Evolutionary conservation across 768 basidiomycete genomes (phyloP), one percentile per base, ranked within the genome.

Genomic region (Lentinula aciculospora): DNA sequence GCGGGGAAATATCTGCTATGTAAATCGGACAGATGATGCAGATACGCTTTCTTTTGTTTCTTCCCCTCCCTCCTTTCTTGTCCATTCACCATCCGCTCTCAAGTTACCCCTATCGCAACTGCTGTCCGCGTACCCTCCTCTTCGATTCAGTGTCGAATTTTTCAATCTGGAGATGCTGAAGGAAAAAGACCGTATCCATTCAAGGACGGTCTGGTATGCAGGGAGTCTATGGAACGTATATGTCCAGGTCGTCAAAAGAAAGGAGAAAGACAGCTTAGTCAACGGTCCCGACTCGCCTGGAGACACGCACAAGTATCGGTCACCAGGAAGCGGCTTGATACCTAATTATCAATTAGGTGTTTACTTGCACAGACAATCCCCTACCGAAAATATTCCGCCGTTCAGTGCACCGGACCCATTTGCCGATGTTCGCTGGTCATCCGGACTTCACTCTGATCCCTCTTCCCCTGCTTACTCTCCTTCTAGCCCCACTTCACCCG

Each of bases 221-320:
- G 94, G 94, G 8, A 92, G 83, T 64, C 74, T 91, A 65, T 94
- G 86, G 76, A 93, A 93, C 61, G 84, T 93, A 1, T 96, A 95
- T 65, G 86, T 94, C 42, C 93, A 96, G 68, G 79, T 94, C 45
- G 86, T 93, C 50, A 82, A 85, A 62, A 92, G 90, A 81, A 95
- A 95, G 68, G 77, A 76, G 25, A 57, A 58, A 21, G 70, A 69
- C 46, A 69, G 67, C 49, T 25, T 50, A 6, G 61, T 28, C 29
- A 23, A 23, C 17, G 15, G 7, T 46, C 21, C 21, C 4, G 47
- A 48, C 17, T n/a, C 13, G 10, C 13, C 7, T 48, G 13, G 28
- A 28, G 28, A n/a, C 28, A 9, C 31, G 44, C 44, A 23, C 10
- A 27, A 8, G 3, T 23, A 27, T 31, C 25, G 47, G 27, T 25